These are phyloP conservation scores for Xylariaceae sp. DNA, from an alignment of 2,329 filamentous ascomycete species.

Conservation along the genomic window DNA sequence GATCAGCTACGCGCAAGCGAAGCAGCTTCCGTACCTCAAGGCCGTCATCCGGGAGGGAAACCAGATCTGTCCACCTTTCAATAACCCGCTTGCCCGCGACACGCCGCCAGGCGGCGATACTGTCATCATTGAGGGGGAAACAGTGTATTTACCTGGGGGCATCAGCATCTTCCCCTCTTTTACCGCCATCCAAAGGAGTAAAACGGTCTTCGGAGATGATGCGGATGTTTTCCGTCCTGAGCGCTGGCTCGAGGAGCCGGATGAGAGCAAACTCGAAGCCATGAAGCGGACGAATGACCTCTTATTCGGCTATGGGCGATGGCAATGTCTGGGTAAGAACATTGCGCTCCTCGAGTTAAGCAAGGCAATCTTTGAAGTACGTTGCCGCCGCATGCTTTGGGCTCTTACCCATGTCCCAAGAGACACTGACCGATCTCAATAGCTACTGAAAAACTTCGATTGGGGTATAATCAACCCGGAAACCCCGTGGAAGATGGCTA, in stretches of 20 bases:
- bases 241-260: constrained; percentile 16
- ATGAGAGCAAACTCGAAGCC: constrained; percentile 5
- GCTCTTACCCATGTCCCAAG: no score
- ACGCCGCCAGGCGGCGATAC: constrained; percentile 12
- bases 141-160: constrained; percentile 10
- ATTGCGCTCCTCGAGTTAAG: constrained; percentile 9
- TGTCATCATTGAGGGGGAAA: constrained; percentile 3
- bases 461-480: constrained; percentile 15
- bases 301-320: constrained; percentile 14
- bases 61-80: constrained; percentile 32
- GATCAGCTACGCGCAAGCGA: constrained; percentile 26
- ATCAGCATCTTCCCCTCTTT: constrained; percentile 7
- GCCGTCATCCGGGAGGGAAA: constrained; percentile 38
- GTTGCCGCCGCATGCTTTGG: not conserved
- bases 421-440: not conserved
- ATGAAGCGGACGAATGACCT: constrained; percentile 11
- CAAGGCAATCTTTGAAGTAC: constrained; percentile 15
- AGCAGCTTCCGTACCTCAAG: constrained; percentile 35
- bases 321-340: constrained; percentile 14
- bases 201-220: constrained; percentile 9
- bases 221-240: constrained; percentile 17
- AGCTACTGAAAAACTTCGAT: constrained; percentile 17
- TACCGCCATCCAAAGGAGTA: constrained; percentile 10
- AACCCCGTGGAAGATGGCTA: constrained; percentile 12
- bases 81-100: constrained; percentile 18